Base-by-base conservation (phyloP, 75 land plant species). In the Sequoiadendron giganteum region DNA sequence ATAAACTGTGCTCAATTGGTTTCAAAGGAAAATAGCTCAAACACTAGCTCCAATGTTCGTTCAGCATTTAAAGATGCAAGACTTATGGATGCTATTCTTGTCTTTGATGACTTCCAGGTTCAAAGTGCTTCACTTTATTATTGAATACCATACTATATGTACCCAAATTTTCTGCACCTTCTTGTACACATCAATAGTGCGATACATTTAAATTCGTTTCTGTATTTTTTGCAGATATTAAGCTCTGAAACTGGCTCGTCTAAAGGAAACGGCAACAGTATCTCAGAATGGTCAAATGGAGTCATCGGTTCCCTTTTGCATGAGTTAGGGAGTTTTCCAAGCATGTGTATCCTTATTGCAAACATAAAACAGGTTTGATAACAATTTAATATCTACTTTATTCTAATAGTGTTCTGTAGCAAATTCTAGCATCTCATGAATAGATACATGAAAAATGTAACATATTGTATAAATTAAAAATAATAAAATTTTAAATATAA, bases 31-130 rank as follows among this genome's bases (percentile, higher is more conserved):
- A 89, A 90, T 89, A 89, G 85, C 61, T 39, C 90, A 21, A 87
- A 89, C 56, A 89, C 85, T 49, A 87, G 90, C 30, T 88, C 90
- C 40, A 89, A 89, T 54, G 88, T 87, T 83, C 54, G 32, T 18
- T 72, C 47, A 34, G 90, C 85, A 45, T 89, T 89, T 84, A 89
- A 89, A 81, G 90, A 89, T 81, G 89, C 90, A 34, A 70, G 90
- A 52, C 90, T 89, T 13, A 88, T 89, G 90, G 90, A 89, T 88
- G 90, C 90, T 36, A 80, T 89, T 25, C 90, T 89, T n/a, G 89
- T 89, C 39, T 82, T 89, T 15, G 90, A 89, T 80, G 90, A 89
- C 68, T 89, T 89, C 34, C 90, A 89, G 90, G 89, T 87, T 58
- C 54, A 42, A 43, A 52, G 14, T n/a, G 32, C 34, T 38, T 85